These are phyloP conservation scores for Tricladium varicosporioides DNA, from an alignment of 2,329 filamentous ascomycete genomes.

Conservation along the genomic window DNA sequence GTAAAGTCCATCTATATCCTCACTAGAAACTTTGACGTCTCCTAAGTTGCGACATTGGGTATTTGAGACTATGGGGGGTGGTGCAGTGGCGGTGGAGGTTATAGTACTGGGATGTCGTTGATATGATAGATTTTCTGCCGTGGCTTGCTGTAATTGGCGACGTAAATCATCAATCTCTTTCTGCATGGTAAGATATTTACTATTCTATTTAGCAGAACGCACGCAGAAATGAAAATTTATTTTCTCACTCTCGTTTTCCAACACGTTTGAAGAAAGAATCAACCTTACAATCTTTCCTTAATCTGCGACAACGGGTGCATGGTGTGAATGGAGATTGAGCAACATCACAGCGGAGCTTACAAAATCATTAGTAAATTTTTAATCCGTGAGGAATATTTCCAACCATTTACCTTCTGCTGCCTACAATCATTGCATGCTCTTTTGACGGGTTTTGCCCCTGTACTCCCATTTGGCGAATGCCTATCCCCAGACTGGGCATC, in stretches of 20 bases:
- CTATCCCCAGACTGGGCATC: not conserved
- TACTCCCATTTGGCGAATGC: not conserved
- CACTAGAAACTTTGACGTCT: slow-evolving; percentile 12
- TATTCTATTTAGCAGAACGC: slow-evolving; percentile 28
- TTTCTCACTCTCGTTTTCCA: slow-evolving; percentile 49
- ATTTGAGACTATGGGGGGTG: not conserved
- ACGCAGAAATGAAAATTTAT: too few species aligned
- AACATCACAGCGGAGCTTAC: slow-evolving; percentile 9
- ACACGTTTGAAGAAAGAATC: slow-evolving; percentile 53
- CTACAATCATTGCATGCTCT: slow-evolving; percentile 11
- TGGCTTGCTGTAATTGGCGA: slow-evolving; percentile 42
- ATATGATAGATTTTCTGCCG: slow-evolving; percentile 49
- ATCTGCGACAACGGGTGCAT: slow-evolving; percentile 6
- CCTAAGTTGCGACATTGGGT: slow-evolving; percentile 12
- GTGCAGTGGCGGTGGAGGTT: not conserved
- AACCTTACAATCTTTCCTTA: slow-evolving; percentile 5
- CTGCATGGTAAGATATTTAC: slow-evolving; percentile 64
- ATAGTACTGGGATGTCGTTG: not conserved
- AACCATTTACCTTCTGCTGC: slow-evolving; percentile 5
- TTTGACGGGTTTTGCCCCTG: slow-evolving; percentile 5
- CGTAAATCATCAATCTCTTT: slow-evolving; percentile 51
- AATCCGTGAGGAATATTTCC: not conserved
- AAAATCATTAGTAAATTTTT: not conserved
- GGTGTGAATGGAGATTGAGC: slow-evolving; percentile 10
- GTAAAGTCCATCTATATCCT: slow-evolving; percentile 37